phyloP scores from a whole-genome alignment of 306 rosid species.

The Casuarina equisetifolia region DNA sequence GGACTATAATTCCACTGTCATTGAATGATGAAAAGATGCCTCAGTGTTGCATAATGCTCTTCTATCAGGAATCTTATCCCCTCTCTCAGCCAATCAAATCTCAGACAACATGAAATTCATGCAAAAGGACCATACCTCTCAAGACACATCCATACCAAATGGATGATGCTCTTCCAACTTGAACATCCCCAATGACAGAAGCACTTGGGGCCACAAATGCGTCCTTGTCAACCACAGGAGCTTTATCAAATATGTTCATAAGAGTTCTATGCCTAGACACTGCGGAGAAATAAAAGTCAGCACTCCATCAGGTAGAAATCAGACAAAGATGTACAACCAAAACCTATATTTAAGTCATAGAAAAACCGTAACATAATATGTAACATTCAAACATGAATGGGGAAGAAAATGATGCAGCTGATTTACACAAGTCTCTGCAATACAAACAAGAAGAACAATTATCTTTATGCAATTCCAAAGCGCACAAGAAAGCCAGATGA shows the following conservation, averaged over 20 bases:
- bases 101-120: background rate
- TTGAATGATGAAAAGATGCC: background rate
- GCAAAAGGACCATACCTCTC: constrained; percentile 62
- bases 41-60: background rate
- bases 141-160: constrained; percentile 96
- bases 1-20: background rate
- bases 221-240: constrained; percentile 79
- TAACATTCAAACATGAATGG: background rate
- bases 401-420: background rate
- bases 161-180: constrained; percentile 79
- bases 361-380: background rate
- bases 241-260: constrained; percentile 87
- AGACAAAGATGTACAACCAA: constrained; percentile 7
- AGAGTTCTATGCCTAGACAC: constrained; percentile 95
- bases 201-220: constrained; percentile 94
- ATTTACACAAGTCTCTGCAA: background rate
- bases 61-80: background rate
- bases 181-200: constrained; percentile 80
- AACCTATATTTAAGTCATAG: background rate
- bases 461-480: background rate
- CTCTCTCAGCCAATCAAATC: background rate
- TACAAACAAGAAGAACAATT: background rate
- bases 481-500: background rate
- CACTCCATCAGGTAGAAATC: constrained; percentile 12
- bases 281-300: constrained; percentile 20